Evolutionary conservation across 2,329 filamentous ascomycete genomes (phyloP).

Genomic region (Hymenoscyphus linearis): DNA sequence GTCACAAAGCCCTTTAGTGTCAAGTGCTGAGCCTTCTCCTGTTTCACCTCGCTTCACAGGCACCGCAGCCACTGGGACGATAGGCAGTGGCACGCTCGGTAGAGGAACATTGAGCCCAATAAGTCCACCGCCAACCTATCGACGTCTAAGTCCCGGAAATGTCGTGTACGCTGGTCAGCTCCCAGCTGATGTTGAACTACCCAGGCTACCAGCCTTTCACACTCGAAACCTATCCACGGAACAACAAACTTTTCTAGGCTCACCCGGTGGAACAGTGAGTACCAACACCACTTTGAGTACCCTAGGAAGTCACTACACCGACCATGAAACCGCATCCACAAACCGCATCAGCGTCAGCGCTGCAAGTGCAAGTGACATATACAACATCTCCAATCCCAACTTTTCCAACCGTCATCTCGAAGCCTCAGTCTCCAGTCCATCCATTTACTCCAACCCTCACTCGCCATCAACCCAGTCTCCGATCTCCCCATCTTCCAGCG

Average conservation of each 20-base stretch:
- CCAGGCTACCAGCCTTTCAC: conserved; percentile 23
- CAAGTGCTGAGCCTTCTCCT: conserved; percentile 18
- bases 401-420: background rate
- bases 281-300: conserved; percentile 38
- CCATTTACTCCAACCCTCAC: background rate
- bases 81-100: background rate
- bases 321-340: conserved; percentile 38
- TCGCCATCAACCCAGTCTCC: background rate
- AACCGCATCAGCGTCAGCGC: background rate
- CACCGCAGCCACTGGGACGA: background rate
- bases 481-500: background rate
- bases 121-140: conserved; percentile 24
- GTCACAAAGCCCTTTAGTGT: conserved; percentile 9
- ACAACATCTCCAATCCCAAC: conserved; percentile 7
- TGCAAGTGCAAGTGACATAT: conserved; percentile 28
- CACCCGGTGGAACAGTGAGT: conserved; percentile 22
- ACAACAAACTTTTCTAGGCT: conserved; percentile 10
- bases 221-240: background rate
- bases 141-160: conserved; percentile 44
- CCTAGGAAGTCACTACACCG: conserved; percentile 52
- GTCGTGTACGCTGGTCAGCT: conserved; percentile 52
- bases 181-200: conserved; percentile 43
- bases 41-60: conserved; percentile 18
- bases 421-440: conserved; percentile 7
- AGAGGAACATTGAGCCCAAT: conserved; percentile 12